Base-by-base conservation (phyloP, 2,329 filamentous ascomycete genomes). In the Monosporascus ibericus region DNA sequence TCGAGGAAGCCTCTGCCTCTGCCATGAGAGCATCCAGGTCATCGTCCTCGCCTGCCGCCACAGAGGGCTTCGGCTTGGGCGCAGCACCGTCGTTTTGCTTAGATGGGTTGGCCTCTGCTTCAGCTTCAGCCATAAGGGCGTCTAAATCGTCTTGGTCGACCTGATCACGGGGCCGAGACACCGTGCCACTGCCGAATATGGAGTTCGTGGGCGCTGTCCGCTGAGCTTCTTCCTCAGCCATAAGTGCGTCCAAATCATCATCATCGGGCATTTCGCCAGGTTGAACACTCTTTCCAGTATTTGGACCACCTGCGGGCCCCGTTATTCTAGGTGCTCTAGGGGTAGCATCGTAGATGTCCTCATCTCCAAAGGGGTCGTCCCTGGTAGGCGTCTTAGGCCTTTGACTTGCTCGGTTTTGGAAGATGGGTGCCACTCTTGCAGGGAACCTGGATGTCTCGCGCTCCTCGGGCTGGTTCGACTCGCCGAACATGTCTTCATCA, bases 331-430 rank as follows among this genome's bases (percentile, higher is more conserved):
- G 47, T 14, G 58, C 58, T 30, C 60, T 62, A 0, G 80, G 80
- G 2, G 80, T 84, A 3, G 77, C 78, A 52, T 70, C 72, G 63
- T 85, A 85, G 6, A 84, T 65, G 52, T 82, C 79, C 2, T 77
- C 73, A n/a, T 75, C 74, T 20, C 62, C 67, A 3, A 69, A 67
- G n/a, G 73, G 52, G 50, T 73, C 67, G 15, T 70, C 66, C 20
- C 54, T 55, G 6, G 62, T 58, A 2, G 75, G 68, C 6, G 67
- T 67, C 48, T 60, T 68, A 15, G 66, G 65, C 25, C 62, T 63
- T 9, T 63, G 54, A 15, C 55, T 64, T 25, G 55, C 65, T 7
- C 58, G 54, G 24, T 63, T 64, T 55, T 70, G 64, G 55, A 74
- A 72, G 48, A 74, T 70, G 3, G 72, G 68, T 17, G 72, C 70